Evolutionary conservation across 2,329 filamentous ascomycete species (phyloP), one percentile per base, ranked within the genome.

Genomic region (Tolypocladium nubicola): DNA sequence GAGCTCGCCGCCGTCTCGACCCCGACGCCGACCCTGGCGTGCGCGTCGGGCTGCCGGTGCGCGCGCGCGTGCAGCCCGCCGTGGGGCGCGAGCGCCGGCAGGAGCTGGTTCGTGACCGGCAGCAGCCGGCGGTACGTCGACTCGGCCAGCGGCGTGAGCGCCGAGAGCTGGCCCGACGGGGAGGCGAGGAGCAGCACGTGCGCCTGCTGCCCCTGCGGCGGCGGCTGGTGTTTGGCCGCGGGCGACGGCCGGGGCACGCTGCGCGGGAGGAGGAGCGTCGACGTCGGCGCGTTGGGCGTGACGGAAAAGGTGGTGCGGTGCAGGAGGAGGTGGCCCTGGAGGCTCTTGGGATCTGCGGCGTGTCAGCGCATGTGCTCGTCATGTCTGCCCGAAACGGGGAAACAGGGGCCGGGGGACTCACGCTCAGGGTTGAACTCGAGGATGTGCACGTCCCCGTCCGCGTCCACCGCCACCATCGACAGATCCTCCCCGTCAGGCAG

Each of bases 381-480:
- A 41, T 7, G 4, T 6, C 23, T 23, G 26, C 5, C 4, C 3
- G 26, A 2, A n/a, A 41, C n/a, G 1, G 7, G 9, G 7, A 9
- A 35, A 33, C 39, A n/a, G 38, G 38, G 13, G 11, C 3, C n/a
- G 43, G 39, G 38, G 50, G 14, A 80, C 87, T 73, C 78, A 94
- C 90, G 88, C 68, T 97, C 93, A 0, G 94, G 94, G 66, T 97
- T 92, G 66, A 94, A 99, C 71, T 97, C 90, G 61, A 97, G 75
- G 52, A 97, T 81, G 68, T 97, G 90, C 45, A 99, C 73, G 64
- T 94, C 90, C 61, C 89, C 89, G 64, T 96, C 87, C 40, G 87
- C 85, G 69, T 97, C 93, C 14, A 88, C 85, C 7, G 89, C 87
- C 45, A 97, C 77, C 62, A 99, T 86, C 67, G 87, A 90, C 14